These are phyloP conservation scores for Coemansia sp. DNA, from an alignment of 192 early-diverging fungal species.

Conservation along the genomic window DNA sequence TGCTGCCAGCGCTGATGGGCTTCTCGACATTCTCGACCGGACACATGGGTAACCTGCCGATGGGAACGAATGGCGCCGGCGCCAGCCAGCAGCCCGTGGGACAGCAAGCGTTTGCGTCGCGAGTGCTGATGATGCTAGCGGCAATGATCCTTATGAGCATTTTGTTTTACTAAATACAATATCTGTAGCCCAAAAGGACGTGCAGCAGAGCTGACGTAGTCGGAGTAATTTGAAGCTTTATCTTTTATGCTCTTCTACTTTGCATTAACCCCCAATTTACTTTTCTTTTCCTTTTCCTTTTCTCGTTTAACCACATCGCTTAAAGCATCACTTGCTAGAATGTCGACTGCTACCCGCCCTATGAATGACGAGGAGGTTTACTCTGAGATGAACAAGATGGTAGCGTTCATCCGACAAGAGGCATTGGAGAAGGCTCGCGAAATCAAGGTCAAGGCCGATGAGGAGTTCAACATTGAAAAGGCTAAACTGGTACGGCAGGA, in stretches of 20 bases:
- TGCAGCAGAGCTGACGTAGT: slow-evolving; percentile 6
- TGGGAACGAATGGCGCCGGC: slow-evolving; percentile 6
- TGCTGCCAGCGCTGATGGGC: slow-evolving; percentile 74
- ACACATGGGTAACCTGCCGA: slow-evolving; percentile 13
- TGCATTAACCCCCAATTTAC: slow-evolving; percentile 7
- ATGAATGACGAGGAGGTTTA: slow-evolving; percentile 96
- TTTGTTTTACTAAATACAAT: slow-evolving; percentile 62
- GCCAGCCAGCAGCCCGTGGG: slow-evolving; percentile 38
- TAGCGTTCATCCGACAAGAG: slow-evolving; percentile 99
- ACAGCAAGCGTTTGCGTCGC: slow-evolving; percentile 80
- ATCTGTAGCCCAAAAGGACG: neutral
- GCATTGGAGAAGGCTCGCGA: slow-evolving; percentile 97
- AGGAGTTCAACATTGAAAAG: slow-evolving; percentile 99
- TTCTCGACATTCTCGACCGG: slow-evolving; percentile 38
- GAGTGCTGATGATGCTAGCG: slow-evolving; percentile 82
- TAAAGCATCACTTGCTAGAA: slow-evolving; percentile 1
- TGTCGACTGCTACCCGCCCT: slow-evolving; percentile 58
- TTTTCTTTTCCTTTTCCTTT: neutral
- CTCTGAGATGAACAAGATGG: slow-evolving; percentile 99
- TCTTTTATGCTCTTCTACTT: slow-evolving; percentile 5
- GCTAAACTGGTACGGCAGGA: slow-evolving; percentile 98
- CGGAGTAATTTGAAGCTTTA: neutral
- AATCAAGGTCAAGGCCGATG: slow-evolving; percentile 99
- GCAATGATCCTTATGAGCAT: slow-evolving; percentile 78
- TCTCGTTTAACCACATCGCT: neutral